These are phyloP conservation scores for Camellia oleifera DNA, from an alignment of 179 eudicot genomes.

Conservation along the genomic window DNA sequence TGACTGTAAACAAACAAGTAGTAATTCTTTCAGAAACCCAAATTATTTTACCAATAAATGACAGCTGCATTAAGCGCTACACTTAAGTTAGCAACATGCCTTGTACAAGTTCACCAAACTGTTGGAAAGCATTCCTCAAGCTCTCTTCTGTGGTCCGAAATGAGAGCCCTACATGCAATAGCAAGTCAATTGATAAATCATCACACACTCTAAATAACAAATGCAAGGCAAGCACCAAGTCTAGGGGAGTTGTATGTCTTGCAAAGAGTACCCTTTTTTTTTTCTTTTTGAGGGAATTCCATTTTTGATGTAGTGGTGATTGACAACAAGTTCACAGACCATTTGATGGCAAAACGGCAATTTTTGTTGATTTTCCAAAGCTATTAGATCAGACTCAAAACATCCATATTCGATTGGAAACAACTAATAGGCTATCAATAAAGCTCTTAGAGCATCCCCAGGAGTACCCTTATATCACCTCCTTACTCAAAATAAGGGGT, in stretches of 20 bases:
- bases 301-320: not conserved
- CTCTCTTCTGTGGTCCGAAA: conserved; percentile 74
- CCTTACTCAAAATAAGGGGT: too few relatives aligned
- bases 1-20: conserved; percentile 38
- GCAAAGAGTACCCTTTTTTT: not conserved
- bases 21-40: not conserved
- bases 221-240: not conserved
- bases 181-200: not conserved
- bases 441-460: too few relatives aligned
- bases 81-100: conserved; percentile 16
- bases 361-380: not conserved
- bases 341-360: not conserved
- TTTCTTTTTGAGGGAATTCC: not conserved
- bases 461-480: too few relatives aligned
- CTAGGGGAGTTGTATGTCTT: not conserved
- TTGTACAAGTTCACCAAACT: conserved; percentile 73
- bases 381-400: not conserved
- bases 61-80: not conserved
- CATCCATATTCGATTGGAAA: too few relatives aligned
- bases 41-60: not conserved
- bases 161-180: conserved; percentile 61
- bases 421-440: too few relatives aligned
- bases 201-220: not conserved
- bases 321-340: not conserved
- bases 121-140: conserved; percentile 59